Conservation (phyloP, 2,329 filamentous ascomycete species). For the Blumeriella jaapii region DNA sequence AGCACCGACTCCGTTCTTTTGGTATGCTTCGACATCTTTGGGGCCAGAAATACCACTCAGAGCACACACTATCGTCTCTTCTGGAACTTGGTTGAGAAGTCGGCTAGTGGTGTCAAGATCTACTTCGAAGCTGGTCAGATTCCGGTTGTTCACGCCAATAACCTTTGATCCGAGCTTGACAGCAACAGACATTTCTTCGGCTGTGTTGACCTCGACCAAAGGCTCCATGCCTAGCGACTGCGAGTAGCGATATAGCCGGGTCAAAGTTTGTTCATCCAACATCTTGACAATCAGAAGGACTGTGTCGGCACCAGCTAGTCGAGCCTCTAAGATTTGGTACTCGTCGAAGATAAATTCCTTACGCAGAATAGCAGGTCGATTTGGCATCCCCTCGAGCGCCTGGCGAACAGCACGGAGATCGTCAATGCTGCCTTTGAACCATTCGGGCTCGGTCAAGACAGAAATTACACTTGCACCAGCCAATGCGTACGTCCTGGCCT, state of each 20-base stretch:
- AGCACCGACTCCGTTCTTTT: constrained; percentile 80
- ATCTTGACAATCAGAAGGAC: constrained; percentile 97
- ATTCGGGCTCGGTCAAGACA: constrained; percentile 95
- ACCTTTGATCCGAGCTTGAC: constrained; percentile 78
- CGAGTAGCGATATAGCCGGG: constrained; percentile 78
- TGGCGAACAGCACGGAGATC: constrained; percentile 80
- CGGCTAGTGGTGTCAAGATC: constrained; percentile 87
- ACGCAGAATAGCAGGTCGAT: constrained; percentile 79
- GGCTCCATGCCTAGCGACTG: constrained; percentile 91
- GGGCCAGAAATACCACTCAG: constrained; percentile 87
- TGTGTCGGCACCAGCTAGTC: constrained; percentile 86
- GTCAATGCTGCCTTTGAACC: constrained; percentile 98
- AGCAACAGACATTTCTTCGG: constrained; percentile 83
- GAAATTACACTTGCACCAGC: constrained; percentile 96
- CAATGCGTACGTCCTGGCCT: constrained; percentile 83
- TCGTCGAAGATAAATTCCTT: constrained; percentile 98
- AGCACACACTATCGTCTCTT: constrained; percentile 80
- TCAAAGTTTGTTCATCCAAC: constrained; percentile 66
- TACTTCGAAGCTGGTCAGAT: constrained; percentile 92
- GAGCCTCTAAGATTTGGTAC: constrained; percentile 92
- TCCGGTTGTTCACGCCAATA: constrained; percentile 96
- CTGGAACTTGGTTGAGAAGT: constrained; percentile 74
- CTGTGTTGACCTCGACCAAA: constrained; percentile 89
- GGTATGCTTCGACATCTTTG: constrained; percentile 78
- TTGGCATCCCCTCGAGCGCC: constrained; percentile 81